These are phyloP conservation scores for Pythium dissimile DNA, from an alignment of 352 stramenopile genomes.

Conservation along the genomic window DNA sequence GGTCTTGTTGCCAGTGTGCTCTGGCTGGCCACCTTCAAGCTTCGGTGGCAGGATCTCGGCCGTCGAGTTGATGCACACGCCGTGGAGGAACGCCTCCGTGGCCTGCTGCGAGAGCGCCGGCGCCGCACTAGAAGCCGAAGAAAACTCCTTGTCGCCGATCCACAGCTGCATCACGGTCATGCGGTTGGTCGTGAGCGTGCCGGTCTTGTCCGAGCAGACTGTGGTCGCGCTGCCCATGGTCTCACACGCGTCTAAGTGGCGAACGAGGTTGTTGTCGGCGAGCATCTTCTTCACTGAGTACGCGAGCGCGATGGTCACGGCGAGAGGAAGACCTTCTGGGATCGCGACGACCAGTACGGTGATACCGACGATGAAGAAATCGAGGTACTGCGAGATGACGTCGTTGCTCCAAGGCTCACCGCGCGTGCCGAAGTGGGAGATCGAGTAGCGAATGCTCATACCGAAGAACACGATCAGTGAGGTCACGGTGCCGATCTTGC, in stretches of 20 bases:
- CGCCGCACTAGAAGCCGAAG: constrained; percentile 30
- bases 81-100: constrained; percentile 27
- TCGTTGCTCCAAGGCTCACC: background rate
- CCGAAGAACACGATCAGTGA: constrained; percentile 75
- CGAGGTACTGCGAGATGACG: constrained; percentile 41
- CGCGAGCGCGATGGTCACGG: constrained; percentile 95
- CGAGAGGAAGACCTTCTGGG: constrained; percentile 95
- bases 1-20: constrained; percentile 83
- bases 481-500: constrained; percentile 68
- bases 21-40: constrained; percentile 40
- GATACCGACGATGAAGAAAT: constrained; percentile 85
- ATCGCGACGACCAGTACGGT: constrained; percentile 96
- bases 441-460: constrained; percentile 67
- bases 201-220: constrained; percentile 96
- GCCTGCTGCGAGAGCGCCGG: constrained; percentile 50
- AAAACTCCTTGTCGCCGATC: constrained; percentile 1
- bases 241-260: constrained; percentile 86
- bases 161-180: constrained; percentile 91
- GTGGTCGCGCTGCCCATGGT: constrained; percentile 96
- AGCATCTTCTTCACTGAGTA: constrained; percentile 96
- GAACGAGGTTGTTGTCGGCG: constrained; percentile 86
- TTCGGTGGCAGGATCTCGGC: constrained; percentile 28
- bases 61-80: constrained; percentile 69
- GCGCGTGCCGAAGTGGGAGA: constrained; percentile 39
- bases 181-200: constrained; percentile 94